These are phyloP conservation scores for Teratosphaeriaceae sp. DNA, from an alignment of 2,329 filamentous ascomycete species.

Conservation along the genomic window DNA sequence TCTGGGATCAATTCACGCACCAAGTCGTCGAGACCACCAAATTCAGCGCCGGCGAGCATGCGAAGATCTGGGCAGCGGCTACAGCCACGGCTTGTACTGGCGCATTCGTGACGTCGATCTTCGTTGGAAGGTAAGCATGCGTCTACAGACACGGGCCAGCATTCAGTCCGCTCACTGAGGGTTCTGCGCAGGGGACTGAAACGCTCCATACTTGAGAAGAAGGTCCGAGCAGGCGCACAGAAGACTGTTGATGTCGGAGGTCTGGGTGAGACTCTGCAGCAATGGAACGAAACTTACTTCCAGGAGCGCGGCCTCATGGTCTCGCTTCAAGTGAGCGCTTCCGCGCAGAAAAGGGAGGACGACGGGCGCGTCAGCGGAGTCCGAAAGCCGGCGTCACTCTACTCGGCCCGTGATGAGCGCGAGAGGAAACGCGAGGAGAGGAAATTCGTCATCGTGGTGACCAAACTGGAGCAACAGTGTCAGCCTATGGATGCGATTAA, in stretches of 20 bases:
- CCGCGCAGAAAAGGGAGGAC: conserved; percentile 11
- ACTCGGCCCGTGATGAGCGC: conserved; percentile 12
- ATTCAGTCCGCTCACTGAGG: background rate
- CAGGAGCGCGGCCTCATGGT: conserved; percentile 15
- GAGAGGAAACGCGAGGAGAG: conserved; percentile 16
- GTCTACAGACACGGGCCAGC: background rate
- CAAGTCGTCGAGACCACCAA: conserved; percentile 15
- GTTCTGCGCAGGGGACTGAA: conserved; percentile 13
- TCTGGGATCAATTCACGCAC: conserved; percentile 19
- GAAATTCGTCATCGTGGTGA: conserved; percentile 20
- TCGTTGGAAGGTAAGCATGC: conserved; percentile 8
- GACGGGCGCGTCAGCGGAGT: conserved; percentile 9
- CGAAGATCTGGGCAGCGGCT: conserved; percentile 16
- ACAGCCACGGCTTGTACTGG: conserved; percentile 11
- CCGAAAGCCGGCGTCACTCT: conserved; percentile 11
- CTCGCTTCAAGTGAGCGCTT: conserved; percentile 16
- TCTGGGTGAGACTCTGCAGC: conserved; percentile 15
- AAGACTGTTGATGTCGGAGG: conserved; percentile 13
- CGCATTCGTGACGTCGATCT: conserved; percentile 8
- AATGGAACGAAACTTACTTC: conserved; percentile 21
- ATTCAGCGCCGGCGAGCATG: conserved; percentile 14
- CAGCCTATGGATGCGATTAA: conserved; percentile 2
- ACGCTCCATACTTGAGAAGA: conserved; percentile 16
- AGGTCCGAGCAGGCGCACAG: conserved; percentile 14
- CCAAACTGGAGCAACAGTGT: conserved; percentile 11